These are phyloP conservation scores for Escovopsis sp. DNA, from an alignment of 2,329 filamentous ascomycete genomes.

Conservation along the genomic window DNA sequence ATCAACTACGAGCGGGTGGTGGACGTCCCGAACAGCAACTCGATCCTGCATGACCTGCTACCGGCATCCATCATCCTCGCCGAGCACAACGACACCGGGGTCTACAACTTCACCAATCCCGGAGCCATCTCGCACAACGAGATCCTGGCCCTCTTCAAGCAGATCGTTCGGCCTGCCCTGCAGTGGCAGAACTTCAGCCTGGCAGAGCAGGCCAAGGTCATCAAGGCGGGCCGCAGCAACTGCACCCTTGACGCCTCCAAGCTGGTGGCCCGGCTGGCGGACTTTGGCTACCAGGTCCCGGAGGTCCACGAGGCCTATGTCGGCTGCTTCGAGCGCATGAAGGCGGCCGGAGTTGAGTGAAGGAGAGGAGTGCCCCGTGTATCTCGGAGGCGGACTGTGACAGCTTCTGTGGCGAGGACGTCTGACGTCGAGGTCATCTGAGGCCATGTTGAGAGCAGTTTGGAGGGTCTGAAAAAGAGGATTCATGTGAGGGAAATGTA, in stretches of 20 bases:
- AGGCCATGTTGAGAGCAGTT: too few relatives aligned
- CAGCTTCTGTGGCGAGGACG: too few relatives aligned
- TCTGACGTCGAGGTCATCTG: too few relatives aligned
- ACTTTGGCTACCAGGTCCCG: conserved; percentile 42
- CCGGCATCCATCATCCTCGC: conserved; percentile 44
- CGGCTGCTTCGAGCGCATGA: conserved; percentile 49
- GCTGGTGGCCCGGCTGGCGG: conserved; percentile 41
- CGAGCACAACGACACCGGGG: conserved; percentile 43
- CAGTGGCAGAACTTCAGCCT: conserved; percentile 51
- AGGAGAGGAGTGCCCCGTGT: too few relatives aligned
- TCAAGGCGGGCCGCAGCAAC: conserved; percentile 52
- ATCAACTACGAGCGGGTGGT: conserved; percentile 48
- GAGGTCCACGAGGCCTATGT: conserved; percentile 48
- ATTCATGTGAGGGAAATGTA: too few relatives aligned
- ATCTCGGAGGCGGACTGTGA: too few relatives aligned
- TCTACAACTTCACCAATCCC: conserved; percentile 59
- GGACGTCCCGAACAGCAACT: conserved; percentile 54
- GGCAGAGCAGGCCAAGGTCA: conserved; percentile 50
- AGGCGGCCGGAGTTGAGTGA: conserved; percentile 17
- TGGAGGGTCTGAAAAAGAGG: too few relatives aligned
- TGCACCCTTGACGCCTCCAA: conserved; percentile 49
- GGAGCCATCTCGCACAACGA: conserved; percentile 58
- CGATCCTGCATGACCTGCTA: conserved; percentile 47
- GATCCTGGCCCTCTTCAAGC: conserved; percentile 45
- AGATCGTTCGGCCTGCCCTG: conserved; percentile 45